phyloP scores from a whole-genome alignment of 805 yeast genomes.

The Candida montana region DNA sequence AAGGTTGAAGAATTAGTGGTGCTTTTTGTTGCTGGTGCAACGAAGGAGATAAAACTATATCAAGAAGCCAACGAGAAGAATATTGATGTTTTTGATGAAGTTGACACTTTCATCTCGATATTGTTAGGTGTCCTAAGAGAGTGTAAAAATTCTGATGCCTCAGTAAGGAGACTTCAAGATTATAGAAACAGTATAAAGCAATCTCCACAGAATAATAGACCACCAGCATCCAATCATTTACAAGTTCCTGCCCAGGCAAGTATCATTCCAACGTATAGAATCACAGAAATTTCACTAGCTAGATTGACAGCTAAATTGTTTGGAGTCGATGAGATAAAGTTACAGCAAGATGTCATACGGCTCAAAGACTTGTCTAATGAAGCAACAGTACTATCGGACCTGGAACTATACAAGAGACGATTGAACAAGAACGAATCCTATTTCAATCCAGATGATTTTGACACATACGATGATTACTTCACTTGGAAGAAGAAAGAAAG shows the following conservation, averaged over 20 bases:
- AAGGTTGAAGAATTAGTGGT: conserved; percentile 43
- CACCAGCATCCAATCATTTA: neutral
- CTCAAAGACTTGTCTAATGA: conserved; percentile 38
- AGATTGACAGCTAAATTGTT: conserved; percentile 46
- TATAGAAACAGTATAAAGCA: conserved; percentile 30
- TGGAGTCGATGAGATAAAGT: conserved; percentile 36
- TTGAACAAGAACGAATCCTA: conserved; percentile 25
- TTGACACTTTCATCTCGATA: conserved; percentile 15
- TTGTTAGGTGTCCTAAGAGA: conserved; percentile 13
- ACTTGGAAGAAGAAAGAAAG: conserved; percentile 39
- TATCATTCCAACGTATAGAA: conserved; percentile 42
- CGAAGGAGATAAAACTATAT: conserved; percentile 41
- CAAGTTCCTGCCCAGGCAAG: neutral
- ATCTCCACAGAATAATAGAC: conserved; percentile 23
- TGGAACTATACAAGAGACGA: conserved; percentile 11
- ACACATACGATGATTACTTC: conserved; percentile 27
- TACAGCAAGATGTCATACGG: conserved; percentile 51
- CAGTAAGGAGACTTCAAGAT: conserved; percentile 39
- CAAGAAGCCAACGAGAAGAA: conserved; percentile 19
- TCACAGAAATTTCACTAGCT: conserved; percentile 51
- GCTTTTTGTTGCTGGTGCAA: conserved; percentile 48
- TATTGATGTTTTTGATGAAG: conserved; percentile 17
- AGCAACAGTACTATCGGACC: conserved; percentile 26
- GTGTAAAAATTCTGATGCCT: conserved; percentile 28
- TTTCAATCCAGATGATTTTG: conserved; percentile 33